A percentile compares a stretch with the other conserved stretches of the same genome.
Evolutionary conservation across 1,139 yeast genomes (phyloP).

Genomic region (Suhomyces wounanorum): DNA sequence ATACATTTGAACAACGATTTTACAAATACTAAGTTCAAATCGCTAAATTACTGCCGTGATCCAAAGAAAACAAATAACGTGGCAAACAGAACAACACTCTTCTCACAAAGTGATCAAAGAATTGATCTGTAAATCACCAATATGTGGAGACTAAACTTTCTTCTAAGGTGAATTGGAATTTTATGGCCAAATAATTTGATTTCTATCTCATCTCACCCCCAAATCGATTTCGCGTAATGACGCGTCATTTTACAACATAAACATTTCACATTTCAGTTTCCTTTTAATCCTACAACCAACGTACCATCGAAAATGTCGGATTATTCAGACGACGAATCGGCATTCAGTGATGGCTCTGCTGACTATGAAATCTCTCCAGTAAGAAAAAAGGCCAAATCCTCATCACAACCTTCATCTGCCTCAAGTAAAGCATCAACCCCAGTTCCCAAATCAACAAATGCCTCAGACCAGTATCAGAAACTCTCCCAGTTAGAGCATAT

Average conservation of each 20-base stretch:
- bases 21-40: no score
- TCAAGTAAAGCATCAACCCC: slow-evolving; percentile 6
- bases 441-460: slow-evolving; percentile 20
- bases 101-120: no score
- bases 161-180: no score
- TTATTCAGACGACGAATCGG: slow-evolving; percentile 5
- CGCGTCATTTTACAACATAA: neutral
- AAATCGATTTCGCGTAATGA: neutral
- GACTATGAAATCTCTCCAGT: slow-evolving; percentile 5
- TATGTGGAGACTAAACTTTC: no score
- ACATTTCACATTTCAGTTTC: neutral
- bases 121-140: no score
- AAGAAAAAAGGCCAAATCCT: neutral
- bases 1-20: no score
- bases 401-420: slow-evolving; percentile 2
- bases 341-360: slow-evolving; percentile 6
- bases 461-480: slow-evolving; percentile 87
- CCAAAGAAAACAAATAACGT: no score
- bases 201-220: neutral
- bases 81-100: no score
- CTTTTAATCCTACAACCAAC: neutral
- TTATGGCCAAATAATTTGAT: neutral
- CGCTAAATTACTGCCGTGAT: no score
- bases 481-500: slow-evolving; percentile 95
- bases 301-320: slow-evolving; percentile 4